Evolutionary conservation across 352 stramenopile species (phyloP).

Genomic region (Achlya hypogyna): DNA sequence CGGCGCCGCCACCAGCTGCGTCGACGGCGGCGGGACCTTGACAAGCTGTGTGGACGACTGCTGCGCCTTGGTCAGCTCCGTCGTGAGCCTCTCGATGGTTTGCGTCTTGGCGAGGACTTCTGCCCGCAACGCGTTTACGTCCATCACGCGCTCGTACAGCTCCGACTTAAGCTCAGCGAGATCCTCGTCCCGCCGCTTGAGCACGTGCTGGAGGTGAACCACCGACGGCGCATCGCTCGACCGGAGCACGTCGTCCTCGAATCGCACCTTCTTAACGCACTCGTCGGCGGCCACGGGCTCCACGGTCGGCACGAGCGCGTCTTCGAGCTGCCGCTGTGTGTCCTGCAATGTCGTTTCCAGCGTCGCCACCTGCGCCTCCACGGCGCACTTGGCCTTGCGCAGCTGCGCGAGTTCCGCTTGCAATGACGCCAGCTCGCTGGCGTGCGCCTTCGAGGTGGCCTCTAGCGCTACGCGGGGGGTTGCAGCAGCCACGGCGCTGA

Average conservation of each 20-base stretch:
- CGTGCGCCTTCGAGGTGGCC: no score
- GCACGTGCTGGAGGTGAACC: background rate
- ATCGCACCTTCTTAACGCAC: constrained; percentile 10
- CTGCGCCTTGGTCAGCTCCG: background rate
- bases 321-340: background rate
- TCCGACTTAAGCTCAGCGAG: constrained; percentile 3
- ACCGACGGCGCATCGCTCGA: background rate
- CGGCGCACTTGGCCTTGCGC: no score
- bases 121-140: constrained; percentile 8
- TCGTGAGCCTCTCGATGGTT: constrained; percentile 14
- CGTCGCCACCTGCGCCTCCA: background rate
- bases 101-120: constrained; percentile 16
- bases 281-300: background rate
- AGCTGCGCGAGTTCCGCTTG: background rate
- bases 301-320: background rate
- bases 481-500: no score
- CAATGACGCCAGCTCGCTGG: background rate
- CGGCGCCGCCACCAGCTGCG: background rate
- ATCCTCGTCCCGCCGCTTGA: constrained; percentile 6
- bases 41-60: background rate
- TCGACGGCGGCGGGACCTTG: background rate
- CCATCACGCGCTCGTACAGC: constrained; percentile 12
- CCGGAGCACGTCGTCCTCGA: constrained; percentile 9
- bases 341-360: background rate
- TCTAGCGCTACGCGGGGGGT: no score